phyloP scores from a whole-genome alignment of 768 basidiomycete genomes.

The Mrakia blollopis region DNA sequence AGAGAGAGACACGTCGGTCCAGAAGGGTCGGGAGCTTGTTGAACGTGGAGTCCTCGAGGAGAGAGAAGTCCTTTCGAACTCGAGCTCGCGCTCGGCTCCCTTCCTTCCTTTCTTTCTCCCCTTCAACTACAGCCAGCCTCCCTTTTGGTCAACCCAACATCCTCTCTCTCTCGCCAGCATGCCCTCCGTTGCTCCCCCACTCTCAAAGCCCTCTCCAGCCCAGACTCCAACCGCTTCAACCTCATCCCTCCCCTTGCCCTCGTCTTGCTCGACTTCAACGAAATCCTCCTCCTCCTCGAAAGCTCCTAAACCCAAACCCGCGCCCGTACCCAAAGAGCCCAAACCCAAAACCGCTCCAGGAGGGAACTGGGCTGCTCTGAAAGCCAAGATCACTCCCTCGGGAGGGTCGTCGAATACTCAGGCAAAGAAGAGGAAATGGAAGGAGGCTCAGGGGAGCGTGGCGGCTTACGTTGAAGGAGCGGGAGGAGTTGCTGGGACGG shows the following conservation, averaged over 20 bases:
- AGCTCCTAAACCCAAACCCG: neutral
- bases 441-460: neutral
- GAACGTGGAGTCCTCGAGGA: too few species aligned
- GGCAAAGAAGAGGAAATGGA: conserved; percentile 30
- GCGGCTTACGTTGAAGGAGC: neutral
- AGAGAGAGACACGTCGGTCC: too few species aligned
- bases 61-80: too few species aligned
- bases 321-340: conserved; percentile 12
- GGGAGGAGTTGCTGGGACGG: neutral
- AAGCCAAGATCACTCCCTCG: conserved; percentile 17
- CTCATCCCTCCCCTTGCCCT: neutral
- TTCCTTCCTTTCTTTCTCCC: too few species aligned
- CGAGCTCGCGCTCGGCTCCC: too few species aligned
- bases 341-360: conserved; percentile 15
- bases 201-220: neutral
- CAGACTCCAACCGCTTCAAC: neutral
- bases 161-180: neutral
- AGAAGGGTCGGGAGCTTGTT: too few species aligned
- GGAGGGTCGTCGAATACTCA: neutral
- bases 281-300: conserved; percentile 16
- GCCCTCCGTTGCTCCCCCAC: neutral
- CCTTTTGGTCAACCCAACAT: too few species aligned
- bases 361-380: conserved; percentile 32
- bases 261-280: neutral
- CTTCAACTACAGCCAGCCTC: neutral